Percentiles rank a stretch among this genome's conserved stretches.
Evolutionary conservation across 1,284 basidiomycete species (phyloP).

Genomic region (Heterobasidion occidentale): DNA sequence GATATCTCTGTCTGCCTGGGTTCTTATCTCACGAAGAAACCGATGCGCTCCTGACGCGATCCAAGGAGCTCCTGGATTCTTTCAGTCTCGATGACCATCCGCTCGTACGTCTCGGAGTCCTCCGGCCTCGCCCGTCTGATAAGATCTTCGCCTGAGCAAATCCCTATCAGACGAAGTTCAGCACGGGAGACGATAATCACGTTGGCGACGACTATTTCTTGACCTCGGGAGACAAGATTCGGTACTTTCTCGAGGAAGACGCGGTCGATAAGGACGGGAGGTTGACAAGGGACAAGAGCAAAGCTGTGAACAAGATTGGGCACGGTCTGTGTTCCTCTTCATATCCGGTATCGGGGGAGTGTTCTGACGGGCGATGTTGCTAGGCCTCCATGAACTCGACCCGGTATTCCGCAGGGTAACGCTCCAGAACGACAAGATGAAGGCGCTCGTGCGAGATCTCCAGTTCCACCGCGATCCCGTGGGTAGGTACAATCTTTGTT

Average conservation of each 20-base stretch:
- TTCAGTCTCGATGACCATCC: constrained; percentile 81
- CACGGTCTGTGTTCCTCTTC: constrained; percentile 42
- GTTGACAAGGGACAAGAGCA: constrained; percentile 71
- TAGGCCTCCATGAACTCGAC: constrained; percentile 80
- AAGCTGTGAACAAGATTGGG: constrained; percentile 79
- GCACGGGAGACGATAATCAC: constrained; percentile 70
- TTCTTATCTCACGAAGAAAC: constrained; percentile 64
- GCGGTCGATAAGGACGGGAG: constrained; percentile 57
- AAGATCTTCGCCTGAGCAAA: neutral
- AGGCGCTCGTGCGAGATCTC: constrained; percentile 63
- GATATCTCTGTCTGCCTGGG: constrained; percentile 73
- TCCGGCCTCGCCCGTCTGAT: constrained; percentile 1
- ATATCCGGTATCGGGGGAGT: neutral
- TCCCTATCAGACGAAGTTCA: constrained; percentile 74
- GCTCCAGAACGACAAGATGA: constrained; percentile 65
- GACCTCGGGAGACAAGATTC: constrained; percentile 85
- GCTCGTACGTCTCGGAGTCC: constrained; percentile 36
- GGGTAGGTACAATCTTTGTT: constrained; percentile 33
- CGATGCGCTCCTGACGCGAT: constrained; percentile 55
- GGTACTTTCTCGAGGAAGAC: constrained; percentile 83
- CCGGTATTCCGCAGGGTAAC: constrained; percentile 74
- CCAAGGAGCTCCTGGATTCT: constrained; percentile 66
- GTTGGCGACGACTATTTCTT: constrained; percentile 93
- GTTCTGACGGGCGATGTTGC: constrained; percentile 12
- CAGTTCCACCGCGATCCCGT: constrained; percentile 78